These are phyloP conservation scores for Alternaria sp. DNA, from an alignment of 2,329 filamentous ascomycete species.

Conservation along the genomic window DNA sequence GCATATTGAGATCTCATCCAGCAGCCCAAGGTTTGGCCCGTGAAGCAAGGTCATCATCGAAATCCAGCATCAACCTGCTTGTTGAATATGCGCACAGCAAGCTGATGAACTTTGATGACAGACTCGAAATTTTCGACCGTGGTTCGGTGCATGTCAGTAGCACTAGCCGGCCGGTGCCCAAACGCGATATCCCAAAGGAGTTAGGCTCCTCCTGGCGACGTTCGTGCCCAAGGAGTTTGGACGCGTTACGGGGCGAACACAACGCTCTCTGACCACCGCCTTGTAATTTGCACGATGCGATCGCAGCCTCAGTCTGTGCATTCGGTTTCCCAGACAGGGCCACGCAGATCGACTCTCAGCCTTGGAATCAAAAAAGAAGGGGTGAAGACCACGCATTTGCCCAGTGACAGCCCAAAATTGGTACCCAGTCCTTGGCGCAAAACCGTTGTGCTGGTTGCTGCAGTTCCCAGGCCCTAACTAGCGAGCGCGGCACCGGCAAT, in stretches of 20 bases:
- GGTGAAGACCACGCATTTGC: neutral
- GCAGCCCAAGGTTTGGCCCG: neutral
- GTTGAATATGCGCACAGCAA: neutral
- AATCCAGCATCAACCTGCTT: neutral
- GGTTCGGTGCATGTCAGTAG: slow-evolving; percentile 3
- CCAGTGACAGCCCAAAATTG: neutral
- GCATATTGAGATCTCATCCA: neutral
- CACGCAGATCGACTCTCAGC: neutral
- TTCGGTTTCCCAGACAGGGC: neutral
- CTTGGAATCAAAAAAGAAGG: neutral
- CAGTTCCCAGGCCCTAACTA: slow-evolving; percentile 1
- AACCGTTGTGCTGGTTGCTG: slow-evolving; percentile 3
- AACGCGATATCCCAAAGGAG: neutral
- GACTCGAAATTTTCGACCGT: neutral
- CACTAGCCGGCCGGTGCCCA: neutral
- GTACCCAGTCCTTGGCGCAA: neutral
- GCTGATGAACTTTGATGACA: neutral
- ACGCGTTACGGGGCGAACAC: neutral
- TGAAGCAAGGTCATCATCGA: neutral
- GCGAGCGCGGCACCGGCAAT: slow-evolving; percentile 9
- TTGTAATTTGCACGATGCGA: neutral
- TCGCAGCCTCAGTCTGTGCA: neutral
- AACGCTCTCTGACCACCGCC: neutral
- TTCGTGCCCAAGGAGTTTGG: slow-evolving; percentile 3
- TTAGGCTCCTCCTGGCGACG: neutral